phyloP scores from a whole-genome alignment of 2,329 filamentous ascomycete genomes.

The Akanthomyces lecanii region DNA sequence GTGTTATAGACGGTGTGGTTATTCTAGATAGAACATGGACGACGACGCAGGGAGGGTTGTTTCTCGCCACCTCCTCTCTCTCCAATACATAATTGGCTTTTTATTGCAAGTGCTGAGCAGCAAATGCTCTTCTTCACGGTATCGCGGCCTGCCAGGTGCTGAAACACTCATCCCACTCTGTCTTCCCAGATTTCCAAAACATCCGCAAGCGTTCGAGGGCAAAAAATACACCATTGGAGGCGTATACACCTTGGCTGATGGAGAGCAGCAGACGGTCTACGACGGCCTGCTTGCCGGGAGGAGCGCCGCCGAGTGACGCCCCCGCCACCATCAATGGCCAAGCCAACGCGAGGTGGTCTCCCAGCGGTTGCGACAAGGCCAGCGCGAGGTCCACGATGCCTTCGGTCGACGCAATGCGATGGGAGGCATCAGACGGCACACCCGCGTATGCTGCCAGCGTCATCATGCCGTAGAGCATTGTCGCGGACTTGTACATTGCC shows the following conservation, averaged over 20 bases:
- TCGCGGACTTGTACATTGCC: background rate
- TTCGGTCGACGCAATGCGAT: background rate
- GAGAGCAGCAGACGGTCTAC: background rate
- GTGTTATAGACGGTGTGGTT: background rate
- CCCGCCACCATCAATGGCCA: slow-evolving; percentile 1
- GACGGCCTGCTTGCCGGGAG: background rate
- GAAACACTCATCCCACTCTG: slow-evolving; percentile 7
- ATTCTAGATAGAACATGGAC: background rate
- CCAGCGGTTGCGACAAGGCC: no score
- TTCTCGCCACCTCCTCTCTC: background rate
- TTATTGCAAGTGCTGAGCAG: background rate
- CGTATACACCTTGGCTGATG: background rate
- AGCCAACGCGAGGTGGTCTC: background rate
- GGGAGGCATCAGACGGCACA: background rate
- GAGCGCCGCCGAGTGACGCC: background rate
- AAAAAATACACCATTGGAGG: background rate
- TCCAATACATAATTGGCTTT: background rate
- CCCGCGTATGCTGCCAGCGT: background rate
- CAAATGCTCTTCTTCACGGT: background rate
- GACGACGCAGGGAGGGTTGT: background rate
- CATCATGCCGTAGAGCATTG: background rate
- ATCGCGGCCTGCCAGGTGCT: background rate
- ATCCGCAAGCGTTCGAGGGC: background rate
- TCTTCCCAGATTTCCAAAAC: background rate
- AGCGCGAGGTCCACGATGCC: background rate